Conservation (phyloP, 768 basidiomycete genomes). For the Tulasnella sp. region DNA sequence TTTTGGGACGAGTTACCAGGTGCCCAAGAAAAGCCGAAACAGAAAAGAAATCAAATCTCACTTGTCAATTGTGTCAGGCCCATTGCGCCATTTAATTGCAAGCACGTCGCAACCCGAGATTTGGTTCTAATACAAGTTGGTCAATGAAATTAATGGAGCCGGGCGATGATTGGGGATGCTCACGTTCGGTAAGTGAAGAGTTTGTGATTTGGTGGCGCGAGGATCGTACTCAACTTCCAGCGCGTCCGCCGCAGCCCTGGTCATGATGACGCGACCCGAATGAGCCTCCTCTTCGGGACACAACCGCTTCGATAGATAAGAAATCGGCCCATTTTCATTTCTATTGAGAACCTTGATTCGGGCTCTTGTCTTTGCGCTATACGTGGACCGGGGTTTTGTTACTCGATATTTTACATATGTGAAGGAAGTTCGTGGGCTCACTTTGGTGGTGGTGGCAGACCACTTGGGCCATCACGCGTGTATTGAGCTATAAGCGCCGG, state of each 20-base stretch:
- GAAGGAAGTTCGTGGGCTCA: no score
- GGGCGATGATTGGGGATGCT: background rate
- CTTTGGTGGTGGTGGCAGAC: no score
- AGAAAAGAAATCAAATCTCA: background rate
- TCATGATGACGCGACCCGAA: background rate
- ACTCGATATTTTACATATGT: no score
- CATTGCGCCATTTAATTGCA: background rate
- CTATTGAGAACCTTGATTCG: background rate
- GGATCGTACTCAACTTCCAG: background rate
- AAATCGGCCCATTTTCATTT: background rate
- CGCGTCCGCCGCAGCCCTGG: background rate
- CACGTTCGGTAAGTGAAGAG: background rate
- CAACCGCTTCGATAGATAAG: background rate
- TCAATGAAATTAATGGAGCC: background rate
- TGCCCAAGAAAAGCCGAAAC: no score
- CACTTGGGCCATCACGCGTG: no score
- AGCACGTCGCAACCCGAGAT: background rate
- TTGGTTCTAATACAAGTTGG: background rate
- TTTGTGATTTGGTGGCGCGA: background rate
- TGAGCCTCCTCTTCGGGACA: rapidly evolving
- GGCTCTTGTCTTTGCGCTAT: no score
- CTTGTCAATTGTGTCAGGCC: no score
- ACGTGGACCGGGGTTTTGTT: no score
- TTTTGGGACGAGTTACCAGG: no score
- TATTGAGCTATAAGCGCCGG: no score